These are phyloP conservation scores for Fusarium sp. DNA, from an alignment of 2,329 filamentous ascomycete genomes.

Conservation along the genomic window DNA sequence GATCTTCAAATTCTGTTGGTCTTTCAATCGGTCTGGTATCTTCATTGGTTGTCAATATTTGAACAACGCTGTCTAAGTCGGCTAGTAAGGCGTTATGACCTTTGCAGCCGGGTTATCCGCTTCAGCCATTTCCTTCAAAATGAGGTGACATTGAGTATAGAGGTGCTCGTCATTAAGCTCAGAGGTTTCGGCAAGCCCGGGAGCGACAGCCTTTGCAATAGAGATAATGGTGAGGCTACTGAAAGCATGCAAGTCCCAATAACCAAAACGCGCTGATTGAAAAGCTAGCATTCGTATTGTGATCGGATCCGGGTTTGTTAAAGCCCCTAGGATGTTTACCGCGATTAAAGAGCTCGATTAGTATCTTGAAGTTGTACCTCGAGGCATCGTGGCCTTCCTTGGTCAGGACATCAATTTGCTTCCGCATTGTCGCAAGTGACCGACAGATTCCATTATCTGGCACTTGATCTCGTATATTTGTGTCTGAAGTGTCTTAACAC, in stretches of 20 bases:
- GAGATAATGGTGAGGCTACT: background rate
- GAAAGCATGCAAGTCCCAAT: background rate
- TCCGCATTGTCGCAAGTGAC: background rate
- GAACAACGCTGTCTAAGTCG: background rate
- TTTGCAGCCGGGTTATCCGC: background rate
- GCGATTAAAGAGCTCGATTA: background rate
- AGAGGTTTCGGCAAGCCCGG: background rate
- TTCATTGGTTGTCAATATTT: background rate
- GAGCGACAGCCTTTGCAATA: background rate
- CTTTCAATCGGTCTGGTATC: background rate
- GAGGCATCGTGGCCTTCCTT: background rate
- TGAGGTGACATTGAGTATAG: background rate
- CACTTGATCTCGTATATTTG: background rate
- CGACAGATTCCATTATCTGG: background rate
- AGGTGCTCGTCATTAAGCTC: background rate
- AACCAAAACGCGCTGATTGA: background rate
- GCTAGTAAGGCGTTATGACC: background rate
- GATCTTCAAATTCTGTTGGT: background rate
- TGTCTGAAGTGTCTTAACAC: background rate
- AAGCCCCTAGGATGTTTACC: background rate
- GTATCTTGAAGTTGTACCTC: background rate
- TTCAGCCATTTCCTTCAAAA: background rate
- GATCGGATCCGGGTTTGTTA: fast-evolving
- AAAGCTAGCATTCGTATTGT: background rate
- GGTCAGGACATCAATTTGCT: background rate